phyloP scores from a whole-genome alignment of 495 filamentous ascomycete species.

The Daldinia grandis region DNA sequence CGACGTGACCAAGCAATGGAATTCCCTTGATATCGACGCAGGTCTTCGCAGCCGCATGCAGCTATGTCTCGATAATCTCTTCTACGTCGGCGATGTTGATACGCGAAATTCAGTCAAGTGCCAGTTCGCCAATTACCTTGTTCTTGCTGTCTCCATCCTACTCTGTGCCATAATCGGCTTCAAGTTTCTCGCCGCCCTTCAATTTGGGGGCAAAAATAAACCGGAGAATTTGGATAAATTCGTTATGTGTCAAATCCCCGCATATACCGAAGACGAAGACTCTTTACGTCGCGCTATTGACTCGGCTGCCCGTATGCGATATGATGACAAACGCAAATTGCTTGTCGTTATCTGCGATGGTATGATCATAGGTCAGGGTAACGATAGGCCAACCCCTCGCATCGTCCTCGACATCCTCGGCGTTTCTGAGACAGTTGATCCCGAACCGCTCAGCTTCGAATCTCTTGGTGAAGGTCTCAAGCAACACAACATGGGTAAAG shows the following conservation, averaged over 20 bases:
- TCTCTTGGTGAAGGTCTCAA: constrained; percentile 94
- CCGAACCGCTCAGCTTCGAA: constrained; percentile 97
- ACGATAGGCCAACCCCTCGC: constrained; percentile 91
- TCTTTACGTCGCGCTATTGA: constrained; percentile 96
- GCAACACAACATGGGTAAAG: constrained; percentile 99
- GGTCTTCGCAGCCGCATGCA: constrained; percentile 72
- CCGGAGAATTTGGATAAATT: constrained; percentile 99
- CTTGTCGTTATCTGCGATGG: constrained; percentile 94
- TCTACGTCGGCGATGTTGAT: constrained; percentile 92
- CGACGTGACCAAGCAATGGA: constrained; percentile 87
- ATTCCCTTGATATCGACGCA: constrained; percentile 65
- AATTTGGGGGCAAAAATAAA: constrained; percentile 88
- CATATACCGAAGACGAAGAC: constrained; percentile 98
- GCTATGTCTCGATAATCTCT: constrained; percentile 90
- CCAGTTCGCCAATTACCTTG: constrained; percentile 87
- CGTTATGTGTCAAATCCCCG: constrained; percentile 95
- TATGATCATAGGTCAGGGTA: constrained; percentile 99
- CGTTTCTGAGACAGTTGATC: constrained; percentile 90
- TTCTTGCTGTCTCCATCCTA: constrained; percentile 87
- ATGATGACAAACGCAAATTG: constrained; percentile 98
- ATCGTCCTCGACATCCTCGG: constrained; percentile 98
- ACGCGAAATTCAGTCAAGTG: constrained; percentile 88
- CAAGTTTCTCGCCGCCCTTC: constrained; percentile 96
- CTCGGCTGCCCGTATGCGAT: constrained; percentile 92
- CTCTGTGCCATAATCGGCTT: constrained; percentile 84